These are phyloP conservation scores for Rubus idaeus DNA, from an alignment of 306 rosid genomes.

Conservation along the genomic window DNA sequence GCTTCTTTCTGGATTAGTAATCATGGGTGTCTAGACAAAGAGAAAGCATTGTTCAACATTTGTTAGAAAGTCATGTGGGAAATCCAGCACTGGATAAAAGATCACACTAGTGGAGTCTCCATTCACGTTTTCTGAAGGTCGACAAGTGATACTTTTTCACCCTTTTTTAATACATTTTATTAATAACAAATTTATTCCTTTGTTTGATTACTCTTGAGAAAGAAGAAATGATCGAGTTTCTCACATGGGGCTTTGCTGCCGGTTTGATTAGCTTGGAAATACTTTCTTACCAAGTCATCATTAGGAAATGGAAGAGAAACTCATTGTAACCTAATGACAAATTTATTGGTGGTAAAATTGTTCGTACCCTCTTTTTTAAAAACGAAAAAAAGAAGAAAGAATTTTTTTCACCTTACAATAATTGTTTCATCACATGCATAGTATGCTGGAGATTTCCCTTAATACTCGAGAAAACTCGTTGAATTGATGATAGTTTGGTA, in stretches of 20 bases:
- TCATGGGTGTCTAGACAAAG: conserved; percentile 3
- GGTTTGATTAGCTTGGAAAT: too few relatives aligned
- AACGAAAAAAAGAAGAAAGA: too few relatives aligned
- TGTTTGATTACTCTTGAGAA: not conserved
- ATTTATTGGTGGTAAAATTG: not conserved
- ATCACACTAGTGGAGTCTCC: conserved; percentile 2
- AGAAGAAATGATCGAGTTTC: not conserved
- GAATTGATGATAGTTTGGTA: too few relatives aligned
- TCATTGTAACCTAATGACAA: not conserved
- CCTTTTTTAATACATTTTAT: not conserved
- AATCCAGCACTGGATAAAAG: not conserved
- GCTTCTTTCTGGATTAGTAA: not conserved
- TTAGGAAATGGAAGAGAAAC: not conserved
- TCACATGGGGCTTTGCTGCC: too few relatives aligned
- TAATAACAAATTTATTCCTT: too few relatives aligned
- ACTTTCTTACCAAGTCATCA: not conserved
- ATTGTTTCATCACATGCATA: too few relatives aligned
- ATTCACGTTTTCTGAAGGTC: not conserved
- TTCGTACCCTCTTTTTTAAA: too few relatives aligned
- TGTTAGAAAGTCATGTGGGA: not conserved
- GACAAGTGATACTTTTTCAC: not conserved
- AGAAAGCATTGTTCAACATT: not conserved
- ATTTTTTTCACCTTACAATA: too few relatives aligned
- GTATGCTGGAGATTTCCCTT: too few relatives aligned
- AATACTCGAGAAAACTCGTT: too few relatives aligned